Base-by-base conservation (phyloP, 2,329 filamentous ascomycete genomes). In the Fusarium burgessii region DNA sequence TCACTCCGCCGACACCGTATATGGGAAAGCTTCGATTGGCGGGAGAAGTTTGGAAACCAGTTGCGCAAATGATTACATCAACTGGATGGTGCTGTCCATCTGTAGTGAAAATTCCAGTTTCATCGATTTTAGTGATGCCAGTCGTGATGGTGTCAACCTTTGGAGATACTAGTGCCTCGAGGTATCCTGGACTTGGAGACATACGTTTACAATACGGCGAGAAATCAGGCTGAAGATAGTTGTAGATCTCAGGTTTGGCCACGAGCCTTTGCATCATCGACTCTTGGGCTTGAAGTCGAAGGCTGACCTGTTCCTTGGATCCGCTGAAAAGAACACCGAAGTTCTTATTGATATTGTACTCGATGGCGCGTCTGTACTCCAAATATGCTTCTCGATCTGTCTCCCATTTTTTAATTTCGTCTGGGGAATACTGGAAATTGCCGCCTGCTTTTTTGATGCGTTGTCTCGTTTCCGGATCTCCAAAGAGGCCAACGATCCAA, bases 341-440 rank as follows among this genome's bases (percentile, higher is more conserved):
- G 11, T 66, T 66, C 29, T 66, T 66, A 17, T 66, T 66, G 8
- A 66, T 66, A 7, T 41, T 49, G n/a, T 66, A 50, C 20, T 66
- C 62, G 1, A 66, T 60, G 14, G 45, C 29, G 2, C 62, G 40
- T 29, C 62, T 45, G 18, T 66, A 66, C 8, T 51, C 41, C 2
- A 66, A 17, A 32, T 66, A 66, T 9, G 52, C 27, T 10, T 66
- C 62, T 7, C 62, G 45, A 13, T 66, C 45, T 15, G 40, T 46
- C 13, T 66, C 61, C 62, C 62, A 66, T 1, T 17, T 41, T 1
- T 20, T 23, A 5, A 66, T 60, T 14, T 66, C 62, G 0, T 46
- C 40, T 10, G 40, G 8, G 0, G 27, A 27, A 7, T 66, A 66
- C 10, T 59, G 23, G 5, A 66, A 66, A 38, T 66, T 66, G 0